These are phyloP conservation scores for Aspergillus diversus DNA, from an alignment of 495 filamentous ascomycete species.

Conservation along the genomic window DNA sequence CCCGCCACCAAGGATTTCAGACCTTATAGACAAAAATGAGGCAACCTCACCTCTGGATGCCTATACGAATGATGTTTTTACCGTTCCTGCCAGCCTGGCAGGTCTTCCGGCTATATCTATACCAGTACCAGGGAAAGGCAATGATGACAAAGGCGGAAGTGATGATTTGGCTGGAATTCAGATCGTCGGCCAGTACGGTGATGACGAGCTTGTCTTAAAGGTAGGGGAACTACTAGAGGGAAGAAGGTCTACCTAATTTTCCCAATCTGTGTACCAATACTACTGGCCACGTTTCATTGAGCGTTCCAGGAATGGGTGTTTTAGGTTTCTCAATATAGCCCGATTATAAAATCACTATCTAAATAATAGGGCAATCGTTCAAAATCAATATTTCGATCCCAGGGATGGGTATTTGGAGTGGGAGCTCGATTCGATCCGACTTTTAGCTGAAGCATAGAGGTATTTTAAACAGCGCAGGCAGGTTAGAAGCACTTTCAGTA, in stretches of 20 bases:
- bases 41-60: slow-evolving; percentile 50
- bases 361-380: too few relatives aligned
- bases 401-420: too few relatives aligned
- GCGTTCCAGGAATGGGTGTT: neutral
- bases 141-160: slow-evolving; percentile 31
- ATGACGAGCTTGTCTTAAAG: slow-evolving; percentile 65
- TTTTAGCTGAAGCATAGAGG: too few relatives aligned
- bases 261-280: neutral
- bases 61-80: slow-evolving; percentile 94
- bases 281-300: neutral
- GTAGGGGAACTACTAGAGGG: slow-evolving; percentile 45
- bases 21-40: slow-evolving; percentile 43
- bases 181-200: slow-evolving; percentile 87
- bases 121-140: slow-evolving; percentile 55
- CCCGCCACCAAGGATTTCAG: slow-evolving; percentile 65
- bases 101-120: slow-evolving; percentile 89
- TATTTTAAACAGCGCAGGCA: too few relatives aligned
- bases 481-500: too few relatives aligned
- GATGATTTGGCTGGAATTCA: slow-evolving; percentile 71
- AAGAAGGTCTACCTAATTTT: neutral
- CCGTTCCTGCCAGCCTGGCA: slow-evolving; percentile 90
- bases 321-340: neutral
- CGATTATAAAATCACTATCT: too few relatives aligned
- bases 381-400: too few relatives aligned
- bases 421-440: too few relatives aligned